phyloP scores from a whole-genome alignment of 768 basidiomycete species.

The Pholiota conissans region DNA sequence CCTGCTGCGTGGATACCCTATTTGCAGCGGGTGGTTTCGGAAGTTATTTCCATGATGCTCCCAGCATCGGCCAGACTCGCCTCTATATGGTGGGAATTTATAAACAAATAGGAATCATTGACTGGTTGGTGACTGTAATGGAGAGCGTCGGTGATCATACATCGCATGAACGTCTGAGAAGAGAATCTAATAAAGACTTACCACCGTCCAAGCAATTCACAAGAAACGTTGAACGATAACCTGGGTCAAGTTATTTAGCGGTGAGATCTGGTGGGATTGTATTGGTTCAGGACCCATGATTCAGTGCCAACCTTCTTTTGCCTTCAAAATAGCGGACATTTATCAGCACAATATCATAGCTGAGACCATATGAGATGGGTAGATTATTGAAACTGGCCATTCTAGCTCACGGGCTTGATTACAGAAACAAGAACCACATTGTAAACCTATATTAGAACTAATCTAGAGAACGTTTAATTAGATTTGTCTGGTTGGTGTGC shows the following conservation, averaged over 20 bases:
- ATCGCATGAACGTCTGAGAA: not conserved
- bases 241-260: slow-evolving; percentile 9
- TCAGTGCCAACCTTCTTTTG: not conserved
- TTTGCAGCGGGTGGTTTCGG: slow-evolving; percentile 5
- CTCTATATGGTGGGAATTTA: not conserved
- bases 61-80: slow-evolving; percentile 7
- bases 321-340: slow-evolving; percentile 5
- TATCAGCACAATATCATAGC: not conserved
- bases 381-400: not conserved
- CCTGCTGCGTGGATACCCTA: not conserved
- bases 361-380: not conserved
- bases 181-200: not conserved
- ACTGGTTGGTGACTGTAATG: not conserved
- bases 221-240: not conserved
- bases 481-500: not conserved
- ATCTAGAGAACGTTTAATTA: slow-evolving; percentile 10
- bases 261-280: slow-evolving; percentile 8
- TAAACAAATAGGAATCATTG: not conserved
- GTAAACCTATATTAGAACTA: slow-evolving; percentile 14
- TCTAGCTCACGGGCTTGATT: not conserved
- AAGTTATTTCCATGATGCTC: not conserved
- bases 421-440: slow-evolving; percentile 1
- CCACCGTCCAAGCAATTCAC: not conserved
- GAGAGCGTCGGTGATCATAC: not conserved
- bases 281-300: slow-evolving; percentile 2